These are phyloP conservation scores for Aspergillus sp. DNA, from an alignment of 2,329 filamentous ascomycete species.

Conservation along the genomic window DNA sequence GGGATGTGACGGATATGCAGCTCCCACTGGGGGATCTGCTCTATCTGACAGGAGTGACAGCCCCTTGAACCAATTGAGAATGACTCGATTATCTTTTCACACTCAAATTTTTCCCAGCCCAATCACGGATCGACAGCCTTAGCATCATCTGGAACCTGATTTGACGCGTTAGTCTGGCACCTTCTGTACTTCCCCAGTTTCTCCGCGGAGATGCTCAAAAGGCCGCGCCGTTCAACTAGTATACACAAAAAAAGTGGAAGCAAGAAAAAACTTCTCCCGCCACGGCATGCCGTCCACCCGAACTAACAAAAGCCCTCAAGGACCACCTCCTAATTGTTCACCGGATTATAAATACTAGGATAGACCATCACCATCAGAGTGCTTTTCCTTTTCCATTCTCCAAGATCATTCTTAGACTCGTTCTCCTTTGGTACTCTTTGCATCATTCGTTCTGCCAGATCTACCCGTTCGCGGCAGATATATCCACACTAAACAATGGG, in stretches of 20 bases:
- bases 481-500: conserved; percentile 29
- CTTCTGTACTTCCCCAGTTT: conserved; percentile 4
- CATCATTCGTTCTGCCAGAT: background rate
- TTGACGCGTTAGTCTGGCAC: background rate
- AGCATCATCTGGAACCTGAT: conserved; percentile 1
- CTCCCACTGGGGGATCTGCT: background rate
- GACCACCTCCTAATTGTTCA: background rate
- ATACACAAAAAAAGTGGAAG: background rate
- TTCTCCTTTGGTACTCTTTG: background rate
- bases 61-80: background rate
- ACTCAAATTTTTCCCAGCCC: background rate
- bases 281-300: conserved; percentile 4
- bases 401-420: background rate
- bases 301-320: background rate
- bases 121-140: conserved; percentile 1
- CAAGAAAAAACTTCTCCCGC: conserved; percentile 9
- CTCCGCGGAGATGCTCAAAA: conserved; percentile 7
- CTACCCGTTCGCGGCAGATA: background rate
- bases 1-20: background rate
- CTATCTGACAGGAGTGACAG: background rate
- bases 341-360: conserved; percentile 2
- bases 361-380: background rate
- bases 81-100: background rate
- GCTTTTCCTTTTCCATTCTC: background rate
- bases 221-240: background rate